Evolutionary conservation across 805 yeast genomes (phyloP).

Genomic region (Diddensiella transvaalensis): DNA sequence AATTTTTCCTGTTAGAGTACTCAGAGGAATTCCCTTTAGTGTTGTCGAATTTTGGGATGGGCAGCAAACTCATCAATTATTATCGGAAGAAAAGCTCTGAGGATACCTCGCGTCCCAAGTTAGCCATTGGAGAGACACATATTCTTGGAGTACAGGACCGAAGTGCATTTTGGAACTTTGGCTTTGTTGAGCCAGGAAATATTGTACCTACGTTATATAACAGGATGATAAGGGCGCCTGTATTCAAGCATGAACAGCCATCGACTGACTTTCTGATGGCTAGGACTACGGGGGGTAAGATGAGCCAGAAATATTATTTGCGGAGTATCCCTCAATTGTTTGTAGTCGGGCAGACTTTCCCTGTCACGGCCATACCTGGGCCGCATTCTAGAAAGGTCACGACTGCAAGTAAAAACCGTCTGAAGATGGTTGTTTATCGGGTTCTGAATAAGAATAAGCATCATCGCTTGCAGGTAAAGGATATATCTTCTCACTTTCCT

Average conservation of each 20-base stretch:
- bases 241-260: constrained; percentile 77
- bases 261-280: constrained; percentile 79
- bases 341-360: constrained; percentile 88
- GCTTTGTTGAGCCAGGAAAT: constrained; percentile 91
- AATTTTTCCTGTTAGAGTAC: constrained; percentile 77
- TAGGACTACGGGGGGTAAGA: constrained; percentile 73
- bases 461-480: constrained; percentile 76
- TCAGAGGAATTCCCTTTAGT: constrained; percentile 84
- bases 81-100: constrained; percentile 80
- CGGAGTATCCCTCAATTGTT: constrained; percentile 69
- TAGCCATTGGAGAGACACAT: constrained; percentile 89
- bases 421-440: constrained; percentile 90
- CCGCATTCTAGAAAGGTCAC: constrained; percentile 97
- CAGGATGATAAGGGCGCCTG: constrained; percentile 87
- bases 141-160: constrained; percentile 94
- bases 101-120: constrained; percentile 81
- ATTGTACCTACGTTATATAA: constrained; percentile 92
- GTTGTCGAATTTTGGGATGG: constrained; percentile 91
- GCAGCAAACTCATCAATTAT: constrained; percentile 86
- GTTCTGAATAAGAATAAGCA: constrained; percentile 72
- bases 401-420: constrained; percentile 81
- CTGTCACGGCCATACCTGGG: constrained; percentile 93
- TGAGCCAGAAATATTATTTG: constrained; percentile 63
- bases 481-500: constrained; percentile 88
- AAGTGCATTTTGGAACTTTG: constrained; percentile 98